phyloP scores from a whole-genome alignment of 345 rosid genomes.

The Gossypium rotundifolium region DNA sequence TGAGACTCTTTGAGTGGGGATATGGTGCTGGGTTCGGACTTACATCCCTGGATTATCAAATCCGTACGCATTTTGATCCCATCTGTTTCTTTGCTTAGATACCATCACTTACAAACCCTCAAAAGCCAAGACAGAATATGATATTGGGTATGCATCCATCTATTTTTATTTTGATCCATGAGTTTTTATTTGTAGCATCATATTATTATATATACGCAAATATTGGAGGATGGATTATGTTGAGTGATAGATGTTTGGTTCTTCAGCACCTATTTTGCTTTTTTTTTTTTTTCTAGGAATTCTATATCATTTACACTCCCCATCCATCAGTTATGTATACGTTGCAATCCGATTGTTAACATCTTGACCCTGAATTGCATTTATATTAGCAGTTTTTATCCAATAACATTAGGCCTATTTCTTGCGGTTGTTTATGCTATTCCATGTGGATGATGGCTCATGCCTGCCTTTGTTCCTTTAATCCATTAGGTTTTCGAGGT shows the following conservation, averaged over 20 bases:
- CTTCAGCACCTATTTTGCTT: not conserved
- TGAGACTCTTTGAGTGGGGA: conserved; percentile 23
- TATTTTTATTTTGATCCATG: not conserved
- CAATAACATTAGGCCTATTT: no score
- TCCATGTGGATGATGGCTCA: no score
- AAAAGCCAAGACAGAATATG: not conserved
- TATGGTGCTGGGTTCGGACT: not conserved
- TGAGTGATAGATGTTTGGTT: not conserved
- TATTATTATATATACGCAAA: not conserved
- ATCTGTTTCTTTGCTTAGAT: not conserved
- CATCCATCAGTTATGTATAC: no score
- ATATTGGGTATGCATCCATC: not conserved
- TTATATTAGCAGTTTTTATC: no score
- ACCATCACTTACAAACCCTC: not conserved
- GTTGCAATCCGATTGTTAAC: no score
- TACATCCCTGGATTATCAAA: not conserved
- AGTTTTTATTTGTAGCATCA: not conserved
- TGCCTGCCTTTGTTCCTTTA: no score
- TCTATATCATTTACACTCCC: not conserved
- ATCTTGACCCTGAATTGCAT: no score
- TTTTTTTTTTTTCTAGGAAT: not conserved
- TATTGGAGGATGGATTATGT: not conserved
- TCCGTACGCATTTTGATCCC: not conserved
- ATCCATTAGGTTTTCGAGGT: no score
- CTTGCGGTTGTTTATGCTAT: no score